Evolutionary conservation across 371 early-diverging fungal species (phyloP).

Genomic region (Mucor racemosus): DNA sequence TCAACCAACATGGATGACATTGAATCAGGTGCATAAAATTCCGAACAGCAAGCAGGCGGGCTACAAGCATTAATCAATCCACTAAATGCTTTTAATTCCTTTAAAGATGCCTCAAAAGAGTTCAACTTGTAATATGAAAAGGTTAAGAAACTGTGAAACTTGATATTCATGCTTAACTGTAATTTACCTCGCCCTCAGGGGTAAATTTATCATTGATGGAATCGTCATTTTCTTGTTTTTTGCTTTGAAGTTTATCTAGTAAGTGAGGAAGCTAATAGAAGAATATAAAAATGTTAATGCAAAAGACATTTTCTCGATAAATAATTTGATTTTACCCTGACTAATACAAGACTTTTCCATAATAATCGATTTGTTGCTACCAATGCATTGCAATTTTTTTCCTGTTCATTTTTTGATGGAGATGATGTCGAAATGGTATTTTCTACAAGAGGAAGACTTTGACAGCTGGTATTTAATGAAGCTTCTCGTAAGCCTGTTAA

Average conservation of each 20-base stretch:
- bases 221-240: slow-evolving; percentile 10
- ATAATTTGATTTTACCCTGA: slow-evolving; percentile 34
- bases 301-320: not conserved
- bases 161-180: not conserved
- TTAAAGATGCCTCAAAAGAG: slow-evolving; percentile 45
- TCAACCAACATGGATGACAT: slow-evolving; percentile 31
- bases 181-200: slow-evolving; percentile 26
- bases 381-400: slow-evolving; percentile 24
- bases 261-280: slow-evolving; percentile 19
- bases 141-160: no score
- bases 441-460: slow-evolving; percentile 15
- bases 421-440: not conserved
- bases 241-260: slow-evolving; percentile 23
- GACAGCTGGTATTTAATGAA: slow-evolving; percentile 38
- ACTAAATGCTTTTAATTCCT: slow-evolving; percentile 46
- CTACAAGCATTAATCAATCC: slow-evolving; percentile 55
- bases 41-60: slow-evolving; percentile 36
- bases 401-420: not conserved
- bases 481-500: slow-evolving; percentile 55
- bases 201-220: not conserved
- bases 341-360: slow-evolving; percentile 49
- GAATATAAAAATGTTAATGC: not conserved
- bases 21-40: slow-evolving; percentile 36
- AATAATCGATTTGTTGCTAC: slow-evolving; percentile 42
- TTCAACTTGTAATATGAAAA: slow-evolving; percentile 26